phyloP scores from a whole-genome alignment of 257 asterid species.

The Lycium barbarum region DNA sequence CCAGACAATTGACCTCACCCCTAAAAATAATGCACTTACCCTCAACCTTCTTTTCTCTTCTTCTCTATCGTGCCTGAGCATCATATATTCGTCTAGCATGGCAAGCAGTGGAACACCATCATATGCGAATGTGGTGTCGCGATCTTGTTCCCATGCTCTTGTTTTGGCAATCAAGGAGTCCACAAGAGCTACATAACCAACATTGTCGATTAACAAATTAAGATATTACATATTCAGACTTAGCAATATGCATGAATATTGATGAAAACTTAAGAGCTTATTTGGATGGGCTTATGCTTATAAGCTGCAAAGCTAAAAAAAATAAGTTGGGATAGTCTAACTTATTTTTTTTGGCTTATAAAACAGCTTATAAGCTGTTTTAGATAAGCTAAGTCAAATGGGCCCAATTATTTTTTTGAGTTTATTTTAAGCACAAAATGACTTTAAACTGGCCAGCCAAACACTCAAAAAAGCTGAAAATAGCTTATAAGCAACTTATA shows the following conservation, averaged over 20 bases:
- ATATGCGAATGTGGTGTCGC: slow-evolving; percentile 60
- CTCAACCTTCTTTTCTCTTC: slow-evolving; percentile 65
- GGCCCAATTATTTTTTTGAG: too few species aligned
- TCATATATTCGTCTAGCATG: slow-evolving; percentile 67
- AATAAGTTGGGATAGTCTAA: too few species aligned
- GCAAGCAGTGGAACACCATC: slow-evolving; percentile 77
- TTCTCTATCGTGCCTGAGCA: slow-evolving; percentile 69
- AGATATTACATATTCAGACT: not conserved
- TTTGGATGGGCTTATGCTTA: too few species aligned
- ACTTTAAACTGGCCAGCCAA: too few species aligned
- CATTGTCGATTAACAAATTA: not conserved
- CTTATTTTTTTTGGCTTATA: too few species aligned
- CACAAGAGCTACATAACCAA: slow-evolving; percentile 56
- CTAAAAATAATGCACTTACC: slow-evolving; percentile 35
- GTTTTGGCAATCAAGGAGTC: slow-evolving; percentile 69
- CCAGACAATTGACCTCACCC: not conserved
- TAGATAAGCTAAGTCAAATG: too few species aligned
- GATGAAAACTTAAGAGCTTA: slow-evolving; percentile 13
- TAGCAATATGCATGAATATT: not conserved
- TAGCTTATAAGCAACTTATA: too few species aligned
- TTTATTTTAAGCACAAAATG: too few species aligned
- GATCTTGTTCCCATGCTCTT: slow-evolving; percentile 75
- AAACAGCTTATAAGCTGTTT: too few species aligned
- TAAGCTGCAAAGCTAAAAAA: too few species aligned
- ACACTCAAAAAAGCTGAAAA: too few species aligned